Base-by-base conservation (phyloP, 768 basidiomycete genomes). In the Hygrocybe coccinea region DNA sequence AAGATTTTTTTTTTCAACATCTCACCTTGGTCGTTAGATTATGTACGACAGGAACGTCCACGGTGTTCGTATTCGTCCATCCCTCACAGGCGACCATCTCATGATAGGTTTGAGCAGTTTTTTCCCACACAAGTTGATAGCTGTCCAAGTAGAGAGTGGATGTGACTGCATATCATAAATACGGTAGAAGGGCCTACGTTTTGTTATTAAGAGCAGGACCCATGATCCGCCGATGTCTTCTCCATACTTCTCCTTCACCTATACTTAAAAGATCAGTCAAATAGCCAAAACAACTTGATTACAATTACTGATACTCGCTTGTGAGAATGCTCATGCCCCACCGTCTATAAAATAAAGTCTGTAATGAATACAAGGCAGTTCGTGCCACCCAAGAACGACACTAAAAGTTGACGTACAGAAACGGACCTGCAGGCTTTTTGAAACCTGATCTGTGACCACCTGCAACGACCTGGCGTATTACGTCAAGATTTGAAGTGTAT, bases 401-500 rank as follows among this genome's bases (percentile, higher is more conserved):
- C 47, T 19, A 76, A 58, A 1, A 68, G 59, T 12, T 22, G 52
- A 56, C 69, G 74, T 14, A 68, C 66, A 17, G 46, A 45, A 43
- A 65, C 59, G n/a, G n/a, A n/a, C n/a, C n/a, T n/a, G n/a, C n/a
- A 2, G 78, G 74, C 56, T 81, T 81, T 43, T 71, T 52, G 45
- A 75, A 79, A 45, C 61, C 69, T 0, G 69, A 66, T 48, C 72
- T 76, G 34, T 72, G 69, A 1, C 71, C 72, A 5, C 76, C 76
- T 0, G 59, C 63, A 3, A 67, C 62, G 15, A 79, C 70, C 62
- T 80, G 79, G 9, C 77, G 71, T 7, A 70, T 73, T 5, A 79
- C 72, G 38, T 80, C 76, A n/a, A 80, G 56, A 55, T 78, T 80
- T 15, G 74, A 69, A 2, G 77, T 77, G 59, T 73, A 77, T 17